phyloP scores from a whole-genome alignment of 1,284 basidiomycete species.

The Naganishia cerealis region DNA sequence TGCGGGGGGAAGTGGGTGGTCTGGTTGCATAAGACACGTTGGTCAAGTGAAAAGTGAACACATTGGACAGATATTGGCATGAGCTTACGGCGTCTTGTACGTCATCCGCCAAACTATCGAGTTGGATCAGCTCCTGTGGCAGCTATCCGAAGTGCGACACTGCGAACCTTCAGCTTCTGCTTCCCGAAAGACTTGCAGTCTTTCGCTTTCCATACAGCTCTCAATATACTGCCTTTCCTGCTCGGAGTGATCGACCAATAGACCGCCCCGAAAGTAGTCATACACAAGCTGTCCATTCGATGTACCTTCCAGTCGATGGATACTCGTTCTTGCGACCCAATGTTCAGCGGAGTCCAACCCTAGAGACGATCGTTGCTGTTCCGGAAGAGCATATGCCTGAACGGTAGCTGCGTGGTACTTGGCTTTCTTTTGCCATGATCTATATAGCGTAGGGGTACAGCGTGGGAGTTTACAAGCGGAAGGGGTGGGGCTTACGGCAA shows the following conservation, averaged over 20 bases:
- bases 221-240: constrained; percentile 51
- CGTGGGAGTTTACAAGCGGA: too few relatives aligned
- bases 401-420: constrained; percentile 19
- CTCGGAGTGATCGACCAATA: constrained; percentile 49
- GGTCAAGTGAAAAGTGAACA: neutral
- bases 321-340: constrained; percentile 20
- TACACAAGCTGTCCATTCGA: neutral
- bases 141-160: neutral
- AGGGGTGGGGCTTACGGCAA: constrained; percentile 11
- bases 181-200: constrained; percentile 47
- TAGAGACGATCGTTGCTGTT: neutral
- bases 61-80: neutral
- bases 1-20: constrained; percentile 49
- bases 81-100: constrained; percentile 45
- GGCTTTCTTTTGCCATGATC: constrained; percentile 25
- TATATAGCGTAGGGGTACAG: neutral
- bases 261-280: constrained; percentile 37
- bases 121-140: neutral
- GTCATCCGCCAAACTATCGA: constrained; percentile 49
- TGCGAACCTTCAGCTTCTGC: constrained; percentile 44
- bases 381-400: constrained; percentile 22
- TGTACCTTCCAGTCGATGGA: neutral
- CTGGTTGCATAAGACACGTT: neutral
- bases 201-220: constrained; percentile 46
- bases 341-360: constrained; percentile 8